A percentile compares a stretch with the other conserved stretches of the same genome.
phyloP scores from a whole-genome alignment of 164 flowering plant species.

The Vitis cinerea region DNA sequence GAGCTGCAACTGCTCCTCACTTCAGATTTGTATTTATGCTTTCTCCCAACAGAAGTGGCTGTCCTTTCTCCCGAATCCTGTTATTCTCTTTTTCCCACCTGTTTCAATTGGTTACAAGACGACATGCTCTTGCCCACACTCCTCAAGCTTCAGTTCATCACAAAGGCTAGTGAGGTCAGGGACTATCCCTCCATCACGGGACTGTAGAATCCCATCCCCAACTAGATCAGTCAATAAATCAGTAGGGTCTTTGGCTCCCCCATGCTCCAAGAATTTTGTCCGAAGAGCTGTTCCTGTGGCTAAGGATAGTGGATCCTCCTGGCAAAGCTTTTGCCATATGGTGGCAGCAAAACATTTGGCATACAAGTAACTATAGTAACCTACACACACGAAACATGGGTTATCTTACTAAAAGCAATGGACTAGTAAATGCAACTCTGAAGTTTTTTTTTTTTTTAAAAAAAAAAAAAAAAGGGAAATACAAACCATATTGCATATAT shows the following conservation, averaged over 20 bases:
- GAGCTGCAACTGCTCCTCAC: too few species aligned
- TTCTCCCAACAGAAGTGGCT: too few species aligned
- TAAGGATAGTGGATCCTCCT: slow-evolving; percentile 80
- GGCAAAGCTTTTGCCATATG: slow-evolving; percentile 76
- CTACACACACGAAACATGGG: slow-evolving; percentile 30
- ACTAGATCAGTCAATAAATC: slow-evolving; percentile 62
- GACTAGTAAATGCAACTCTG: background rate
- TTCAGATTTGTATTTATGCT: too few species aligned
- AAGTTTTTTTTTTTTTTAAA: too few species aligned
- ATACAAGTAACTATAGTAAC: slow-evolving; percentile 92
- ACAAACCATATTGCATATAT: too few species aligned
- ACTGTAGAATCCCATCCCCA: slow-evolving; percentile 52
- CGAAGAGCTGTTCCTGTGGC: slow-evolving; percentile 72
- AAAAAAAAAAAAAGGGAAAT: too few species aligned
- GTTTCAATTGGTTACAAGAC: background rate
- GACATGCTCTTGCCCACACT: background rate
- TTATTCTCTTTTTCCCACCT: background rate
- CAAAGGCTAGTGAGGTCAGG: slow-evolving; percentile 64
- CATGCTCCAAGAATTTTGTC: slow-evolving; percentile 72
- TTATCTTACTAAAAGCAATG: background rate
- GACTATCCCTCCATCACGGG: slow-evolving; percentile 52
- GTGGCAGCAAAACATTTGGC: slow-evolving; percentile 92
- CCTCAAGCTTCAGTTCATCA: slow-evolving; percentile 52
- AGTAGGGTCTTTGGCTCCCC: slow-evolving; percentile 88
- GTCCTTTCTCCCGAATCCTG: too few species aligned